Base-by-base conservation (phyloP, 768 basidiomycete genomes). In the Leccinum barrowsii region DNA sequence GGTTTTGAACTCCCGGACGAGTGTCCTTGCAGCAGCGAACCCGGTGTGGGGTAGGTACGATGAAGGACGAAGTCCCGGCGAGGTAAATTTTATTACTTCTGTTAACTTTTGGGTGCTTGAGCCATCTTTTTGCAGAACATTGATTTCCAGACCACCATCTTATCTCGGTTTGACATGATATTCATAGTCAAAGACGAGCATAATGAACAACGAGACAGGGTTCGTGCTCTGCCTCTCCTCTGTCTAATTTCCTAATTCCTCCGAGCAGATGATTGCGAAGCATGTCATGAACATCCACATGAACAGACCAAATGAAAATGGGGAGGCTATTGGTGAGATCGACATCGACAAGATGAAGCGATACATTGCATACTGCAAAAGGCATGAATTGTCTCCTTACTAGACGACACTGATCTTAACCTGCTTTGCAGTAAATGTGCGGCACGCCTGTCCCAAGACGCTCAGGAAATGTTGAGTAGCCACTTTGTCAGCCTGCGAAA, bases 211-310 rank as follows among this genome's bases (percentile, higher is more conserved):
- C 84, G 97, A 50, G 97, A 99, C 72, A 85, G 87, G 73, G 94
- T 92, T 59, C 42, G 82, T 28, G 7, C 54, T 50, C 42, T 49
- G 10, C 57, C 53, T 19, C n/a, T 15, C 22, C 7, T 37, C 7
- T 11, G 12, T 28, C 11, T 13, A 58, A 35, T 40, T n/a, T 35
- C 42, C 46, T 62, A 30, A 63, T 46, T 13, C 37, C 46, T 13
- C 26, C 40, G 34, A n/a, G 12, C 59, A 97, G 92, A 90, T 87
- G 70, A 95, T 98, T 64, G 97, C 96, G 7, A 91, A 89, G 71
- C 94, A 98, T 68, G 95, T 99, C 63, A 94, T 99, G 92, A 95
- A 94, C 72, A 90, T 97, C 50, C 97, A 99, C 72, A 97, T 98
- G 94, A 96, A 96, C 74, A 82, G 92, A 55, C 85, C 87, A 12